Evolutionary conservation across 2,329 filamentous ascomycete genomes (phyloP).

Genomic region (Ophiocordyceps camponoti-leonardi): DNA sequence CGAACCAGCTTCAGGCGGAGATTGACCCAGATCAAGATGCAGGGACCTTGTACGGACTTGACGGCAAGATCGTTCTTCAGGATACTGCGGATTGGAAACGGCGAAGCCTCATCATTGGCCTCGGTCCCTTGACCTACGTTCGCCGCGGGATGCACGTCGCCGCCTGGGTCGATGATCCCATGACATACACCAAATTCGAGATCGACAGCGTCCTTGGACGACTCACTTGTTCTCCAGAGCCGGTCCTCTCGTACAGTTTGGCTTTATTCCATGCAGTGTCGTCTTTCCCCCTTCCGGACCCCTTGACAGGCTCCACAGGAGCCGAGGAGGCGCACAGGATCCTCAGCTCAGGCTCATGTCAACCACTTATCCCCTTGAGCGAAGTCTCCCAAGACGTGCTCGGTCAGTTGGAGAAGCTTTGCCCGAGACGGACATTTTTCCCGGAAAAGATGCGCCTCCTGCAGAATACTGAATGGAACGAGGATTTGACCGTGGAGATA

Average conservation of each 20-base stretch:
- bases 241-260: background rate
- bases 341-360: background rate
- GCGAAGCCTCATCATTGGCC: slow-evolving; percentile 35
- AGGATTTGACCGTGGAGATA: background rate
- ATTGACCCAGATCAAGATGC: slow-evolving; percentile 40
- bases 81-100: slow-evolving; percentile 19
- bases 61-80: slow-evolving; percentile 38
- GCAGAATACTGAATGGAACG: background rate
- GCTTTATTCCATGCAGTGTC: slow-evolving; percentile 1
- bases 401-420: background rate
- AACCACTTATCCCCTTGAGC: background rate
- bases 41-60: slow-evolving; percentile 41
- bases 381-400: background rate
- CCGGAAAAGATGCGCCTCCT: background rate
- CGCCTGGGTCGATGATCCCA: background rate
- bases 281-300: background rate
- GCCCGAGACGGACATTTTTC: background rate
- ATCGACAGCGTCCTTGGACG: slow-evolving; percentile 1
- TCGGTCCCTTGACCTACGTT: slow-evolving; percentile 18
- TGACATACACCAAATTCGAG: background rate
- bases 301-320: background rate
- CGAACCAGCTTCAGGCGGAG: slow-evolving; percentile 27
- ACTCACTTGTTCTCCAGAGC: background rate
- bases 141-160: slow-evolving; percentile 23
- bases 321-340: background rate